A percentile compares a stretch with the other conserved stretches of the same genome.
These are phyloP conservation scores for Anisodus tanguticus DNA, from an alignment of 257 asterid genomes.

Conservation along the genomic window DNA sequence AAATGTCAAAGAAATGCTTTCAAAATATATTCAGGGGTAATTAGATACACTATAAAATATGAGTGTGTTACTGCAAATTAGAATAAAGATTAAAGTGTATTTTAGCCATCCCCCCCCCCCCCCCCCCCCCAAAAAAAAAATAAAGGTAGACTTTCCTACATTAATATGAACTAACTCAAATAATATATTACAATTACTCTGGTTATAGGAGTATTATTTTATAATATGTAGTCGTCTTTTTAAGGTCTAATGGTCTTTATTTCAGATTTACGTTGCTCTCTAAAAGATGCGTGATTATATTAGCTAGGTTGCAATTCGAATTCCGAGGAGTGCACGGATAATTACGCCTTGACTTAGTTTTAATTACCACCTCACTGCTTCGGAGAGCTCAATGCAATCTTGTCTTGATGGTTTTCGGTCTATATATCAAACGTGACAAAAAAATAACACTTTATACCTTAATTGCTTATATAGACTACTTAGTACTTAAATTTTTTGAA, in stretches of 20 bases:
- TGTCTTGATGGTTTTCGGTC: background rate
- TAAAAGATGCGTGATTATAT: background rate
- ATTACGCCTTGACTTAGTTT: background rate
- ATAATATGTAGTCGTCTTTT: background rate
- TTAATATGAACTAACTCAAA: background rate
- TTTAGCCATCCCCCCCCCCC: too few species aligned
- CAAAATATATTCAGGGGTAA: too few species aligned
- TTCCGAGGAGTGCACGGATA: background rate
- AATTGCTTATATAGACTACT: background rate
- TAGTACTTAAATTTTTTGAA: too few species aligned
- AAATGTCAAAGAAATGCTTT: too few species aligned
- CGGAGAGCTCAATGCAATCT: conserved; percentile 11
- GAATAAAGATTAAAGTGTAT: too few species aligned
- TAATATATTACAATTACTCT: background rate
- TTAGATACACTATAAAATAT: too few species aligned
- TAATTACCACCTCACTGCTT: background rate
- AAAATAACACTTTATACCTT: background rate
- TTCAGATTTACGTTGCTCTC: background rate
- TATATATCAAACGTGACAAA: background rate
- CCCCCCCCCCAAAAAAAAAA: too few species aligned
- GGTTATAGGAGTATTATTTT: background rate
- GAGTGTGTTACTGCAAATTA: too few species aligned
- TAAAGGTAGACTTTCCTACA: background rate
- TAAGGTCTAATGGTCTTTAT: background rate
- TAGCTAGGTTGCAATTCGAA: background rate